Percentiles rank a stretch among this genome's conserved stretches.
Conservation (phyloP, 2,329 filamentous ascomycete genomes). For the Aspergillus sp. region DNA sequence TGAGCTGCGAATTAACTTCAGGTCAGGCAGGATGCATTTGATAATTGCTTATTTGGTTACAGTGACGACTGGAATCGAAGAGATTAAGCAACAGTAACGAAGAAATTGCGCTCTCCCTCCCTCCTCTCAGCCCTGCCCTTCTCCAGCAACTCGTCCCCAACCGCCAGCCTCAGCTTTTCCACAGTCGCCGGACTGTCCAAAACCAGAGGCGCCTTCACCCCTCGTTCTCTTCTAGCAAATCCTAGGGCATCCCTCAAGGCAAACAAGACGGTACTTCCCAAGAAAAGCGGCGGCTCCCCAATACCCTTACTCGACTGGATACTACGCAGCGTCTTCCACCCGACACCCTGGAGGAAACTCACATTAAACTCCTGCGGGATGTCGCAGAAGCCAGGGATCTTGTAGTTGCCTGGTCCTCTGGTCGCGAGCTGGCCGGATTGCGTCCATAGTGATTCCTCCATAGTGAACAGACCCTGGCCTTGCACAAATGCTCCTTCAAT, state of each 20-base stretch:
- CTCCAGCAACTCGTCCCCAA: conserved; percentile 46
- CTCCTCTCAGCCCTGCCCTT: conserved; percentile 53
- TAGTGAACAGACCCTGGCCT: conserved; percentile 77
- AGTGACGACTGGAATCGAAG: too few species aligned
- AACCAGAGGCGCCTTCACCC: conserved; percentile 43
- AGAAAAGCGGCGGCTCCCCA: conserved; percentile 63
- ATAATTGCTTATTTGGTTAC: too few species aligned
- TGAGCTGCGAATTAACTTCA: too few species aligned
- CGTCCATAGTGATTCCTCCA: conserved; percentile 70
- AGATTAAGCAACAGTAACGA: conserved; percentile 41
- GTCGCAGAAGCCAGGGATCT: conserved; percentile 67
- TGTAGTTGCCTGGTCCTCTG: conserved; percentile 64
- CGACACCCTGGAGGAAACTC: conserved; percentile 57
- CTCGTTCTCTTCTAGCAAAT: conserved; percentile 51
- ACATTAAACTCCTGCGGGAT: conserved; percentile 67
- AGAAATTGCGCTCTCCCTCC: conserved; percentile 54
- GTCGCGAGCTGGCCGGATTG: conserved; percentile 64
- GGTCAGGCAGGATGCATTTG: too few species aligned
- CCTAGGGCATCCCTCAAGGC: conserved; percentile 54
- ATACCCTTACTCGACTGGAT: conserved; percentile 56
- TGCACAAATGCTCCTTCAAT: conserved; percentile 82
- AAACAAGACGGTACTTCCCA: conserved; percentile 56
- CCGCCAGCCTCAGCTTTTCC: conserved; percentile 51
- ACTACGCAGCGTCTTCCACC: conserved; percentile 54
- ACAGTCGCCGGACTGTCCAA: conserved; percentile 53